Evolutionary conservation across 2,329 filamentous ascomycete genomes (phyloP).

Genomic region (Botryosphaeria dothidea): DNA sequence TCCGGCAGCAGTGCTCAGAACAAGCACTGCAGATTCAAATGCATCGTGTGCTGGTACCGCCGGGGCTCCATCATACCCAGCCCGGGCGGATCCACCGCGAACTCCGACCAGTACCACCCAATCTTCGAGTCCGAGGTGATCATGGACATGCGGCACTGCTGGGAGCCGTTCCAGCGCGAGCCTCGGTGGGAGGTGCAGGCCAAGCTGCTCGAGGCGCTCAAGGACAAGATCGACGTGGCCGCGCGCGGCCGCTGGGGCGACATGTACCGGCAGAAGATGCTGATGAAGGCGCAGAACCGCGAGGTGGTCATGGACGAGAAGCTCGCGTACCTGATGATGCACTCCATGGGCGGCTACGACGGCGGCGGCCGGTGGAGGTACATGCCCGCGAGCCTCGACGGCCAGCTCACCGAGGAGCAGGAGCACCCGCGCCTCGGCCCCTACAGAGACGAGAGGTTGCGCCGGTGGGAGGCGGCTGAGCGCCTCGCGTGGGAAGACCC

Average conservation of each 20-base stretch:
- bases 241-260: not conserved
- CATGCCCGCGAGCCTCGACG: not conserved
- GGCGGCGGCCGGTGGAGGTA: not conserved
- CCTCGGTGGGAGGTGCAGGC: constrained; percentile 1
- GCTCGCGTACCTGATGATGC: not conserved
- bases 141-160: not conserved
- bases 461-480: not conserved
- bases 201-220: not conserved
- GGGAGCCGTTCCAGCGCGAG: constrained; percentile 7
- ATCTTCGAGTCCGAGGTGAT: not conserved
- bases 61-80: not conserved
- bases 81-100: not conserved
- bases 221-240: not conserved
- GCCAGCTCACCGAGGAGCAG: not conserved
- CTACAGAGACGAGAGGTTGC: not conserved
- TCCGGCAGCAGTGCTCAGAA: not conserved
- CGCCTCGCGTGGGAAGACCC: not conserved
- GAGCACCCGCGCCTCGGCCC: not conserved
- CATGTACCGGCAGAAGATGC: not conserved
- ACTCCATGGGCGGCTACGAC: not conserved
- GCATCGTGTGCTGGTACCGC: not conserved
- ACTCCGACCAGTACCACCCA: not conserved
- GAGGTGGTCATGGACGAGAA: constrained; percentile 6
- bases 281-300: not conserved
- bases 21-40: not conserved